Conservation (phyloP, 345 rosid species). For the Hibiscus trionum region DNA sequence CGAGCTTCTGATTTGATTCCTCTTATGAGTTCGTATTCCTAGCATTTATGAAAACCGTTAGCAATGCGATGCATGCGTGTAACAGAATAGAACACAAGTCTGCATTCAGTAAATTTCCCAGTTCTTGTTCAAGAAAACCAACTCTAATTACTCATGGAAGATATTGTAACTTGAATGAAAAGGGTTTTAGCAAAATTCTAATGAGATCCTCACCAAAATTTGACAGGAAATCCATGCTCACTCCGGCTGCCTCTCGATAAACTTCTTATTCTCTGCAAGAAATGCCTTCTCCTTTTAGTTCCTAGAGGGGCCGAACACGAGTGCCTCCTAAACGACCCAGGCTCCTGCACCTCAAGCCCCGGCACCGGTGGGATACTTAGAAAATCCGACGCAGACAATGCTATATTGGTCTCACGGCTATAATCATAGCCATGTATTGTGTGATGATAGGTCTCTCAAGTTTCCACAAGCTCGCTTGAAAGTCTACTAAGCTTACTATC, state of each 20-base stretch:
- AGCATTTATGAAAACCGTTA: too few species aligned
- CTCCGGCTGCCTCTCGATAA: constrained; percentile 46
- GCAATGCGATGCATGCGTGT: too few species aligned
- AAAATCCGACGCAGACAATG: background rate
- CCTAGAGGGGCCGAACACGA: constrained; percentile 35
- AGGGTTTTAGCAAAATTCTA: too few species aligned
- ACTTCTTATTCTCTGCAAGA: constrained; percentile 48
- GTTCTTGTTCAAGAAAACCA: background rate
- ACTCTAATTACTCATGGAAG: background rate
- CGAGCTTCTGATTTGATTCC: too few species aligned
- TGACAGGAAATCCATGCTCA: constrained; percentile 38
- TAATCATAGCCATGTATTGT: background rate
- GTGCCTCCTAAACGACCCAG: background rate
- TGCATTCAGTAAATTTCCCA: background rate
- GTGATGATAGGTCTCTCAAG: constrained; percentile 4
- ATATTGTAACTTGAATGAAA: constrained; percentile 8
- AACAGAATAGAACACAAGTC: background rate
- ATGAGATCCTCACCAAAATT: background rate
- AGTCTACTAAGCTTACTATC: constrained; percentile 16
- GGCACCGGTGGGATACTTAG: background rate
- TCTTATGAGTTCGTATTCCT: too few species aligned
- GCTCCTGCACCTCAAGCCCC: background rate
- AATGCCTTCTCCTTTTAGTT: constrained; percentile 31
- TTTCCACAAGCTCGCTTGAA: constrained; percentile 28
- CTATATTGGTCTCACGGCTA: background rate